phyloP scores from a whole-genome alignment of 257 asterid species.

The Haberlea rhodopensis region DNA sequence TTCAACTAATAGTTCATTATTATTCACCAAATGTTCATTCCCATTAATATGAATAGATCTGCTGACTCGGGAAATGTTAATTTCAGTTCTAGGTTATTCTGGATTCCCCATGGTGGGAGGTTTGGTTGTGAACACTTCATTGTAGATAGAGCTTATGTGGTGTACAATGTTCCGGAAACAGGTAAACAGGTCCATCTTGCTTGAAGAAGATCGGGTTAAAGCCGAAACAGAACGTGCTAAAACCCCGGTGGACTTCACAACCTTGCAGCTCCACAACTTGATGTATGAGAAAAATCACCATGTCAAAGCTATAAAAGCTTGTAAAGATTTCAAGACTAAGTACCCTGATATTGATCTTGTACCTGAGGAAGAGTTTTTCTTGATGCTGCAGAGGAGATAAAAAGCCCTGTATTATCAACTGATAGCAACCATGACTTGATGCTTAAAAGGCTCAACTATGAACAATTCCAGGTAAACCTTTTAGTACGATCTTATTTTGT shows the following conservation, averaged over 20 bases:
- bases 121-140: background rate
- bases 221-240: constrained; percentile 90
- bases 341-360: constrained; percentile 85
- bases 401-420: constrained; percentile 54
- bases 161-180: constrained; percentile 31
- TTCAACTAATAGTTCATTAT: background rate
- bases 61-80: background rate
- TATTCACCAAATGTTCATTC: background rate
- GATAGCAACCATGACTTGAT: constrained; percentile 75
- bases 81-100: background rate
- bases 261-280: constrained; percentile 92
- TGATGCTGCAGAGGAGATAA: constrained; percentile 82
- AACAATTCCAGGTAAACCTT: constrained; percentile 73
- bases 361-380: constrained; percentile 81
- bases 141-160: constrained; percentile 5
- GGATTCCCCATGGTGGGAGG: background rate
- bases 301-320: constrained; percentile 90
- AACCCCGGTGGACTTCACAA: constrained; percentile 80
- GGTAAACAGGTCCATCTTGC: constrained; percentile 95
- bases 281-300: constrained; percentile 97
- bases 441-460: constrained; percentile 92
- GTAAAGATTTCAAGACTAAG: constrained; percentile 93
- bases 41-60: background rate
- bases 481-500: background rate
- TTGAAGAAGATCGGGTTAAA: constrained; percentile 87